A percentile compares a stretch with the other conserved stretches of the same genome.
These are phyloP conservation scores for Mycocentrospora acerina DNA, from an alignment of 2,329 filamentous ascomycete species.

Conservation along the genomic window DNA sequence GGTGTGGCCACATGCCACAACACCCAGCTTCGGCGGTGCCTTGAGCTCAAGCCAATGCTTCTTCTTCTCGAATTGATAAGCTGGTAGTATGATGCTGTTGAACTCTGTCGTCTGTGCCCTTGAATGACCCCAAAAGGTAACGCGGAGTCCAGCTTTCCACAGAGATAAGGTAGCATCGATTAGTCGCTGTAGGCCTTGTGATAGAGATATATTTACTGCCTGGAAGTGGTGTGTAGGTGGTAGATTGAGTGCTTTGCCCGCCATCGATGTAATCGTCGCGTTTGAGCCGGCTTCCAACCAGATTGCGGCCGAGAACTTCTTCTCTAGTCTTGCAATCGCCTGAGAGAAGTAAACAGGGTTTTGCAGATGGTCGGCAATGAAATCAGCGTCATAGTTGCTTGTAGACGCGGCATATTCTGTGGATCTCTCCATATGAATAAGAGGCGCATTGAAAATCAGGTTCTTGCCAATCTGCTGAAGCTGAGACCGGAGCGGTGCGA, in stretches of 20 bases:
- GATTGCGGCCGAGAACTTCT: constrained; percentile 19
- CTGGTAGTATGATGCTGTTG: constrained; percentile 37
- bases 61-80: constrained; percentile 28
- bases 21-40: not conserved
- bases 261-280: constrained; percentile 32
- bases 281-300: constrained; percentile 27
- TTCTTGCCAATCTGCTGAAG: constrained; percentile 15
- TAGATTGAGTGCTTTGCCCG: constrained; percentile 21
- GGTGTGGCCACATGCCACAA: not conserved
- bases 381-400: not conserved
- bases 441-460: constrained; percentile 32
- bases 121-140: constrained; percentile 46
- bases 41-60: constrained; percentile 21
- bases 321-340: constrained; percentile 44
- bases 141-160: constrained; percentile 44
- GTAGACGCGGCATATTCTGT: not conserved
- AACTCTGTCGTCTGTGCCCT: constrained; percentile 27
- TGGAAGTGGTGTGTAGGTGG: constrained; percentile 7
- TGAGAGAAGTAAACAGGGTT: constrained; percentile 50
- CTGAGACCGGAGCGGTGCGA: constrained; percentile 23
- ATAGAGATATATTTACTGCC: constrained; percentile 4
- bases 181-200: constrained; percentile 13
- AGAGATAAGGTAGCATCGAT: constrained; percentile 33
- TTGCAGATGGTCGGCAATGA: constrained; percentile 42
- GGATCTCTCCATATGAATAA: constrained; percentile 34